These are phyloP conservation scores for Calocybe gangraenosa DNA, from an alignment of 768 basidiomycete species.

Conservation along the genomic window DNA sequence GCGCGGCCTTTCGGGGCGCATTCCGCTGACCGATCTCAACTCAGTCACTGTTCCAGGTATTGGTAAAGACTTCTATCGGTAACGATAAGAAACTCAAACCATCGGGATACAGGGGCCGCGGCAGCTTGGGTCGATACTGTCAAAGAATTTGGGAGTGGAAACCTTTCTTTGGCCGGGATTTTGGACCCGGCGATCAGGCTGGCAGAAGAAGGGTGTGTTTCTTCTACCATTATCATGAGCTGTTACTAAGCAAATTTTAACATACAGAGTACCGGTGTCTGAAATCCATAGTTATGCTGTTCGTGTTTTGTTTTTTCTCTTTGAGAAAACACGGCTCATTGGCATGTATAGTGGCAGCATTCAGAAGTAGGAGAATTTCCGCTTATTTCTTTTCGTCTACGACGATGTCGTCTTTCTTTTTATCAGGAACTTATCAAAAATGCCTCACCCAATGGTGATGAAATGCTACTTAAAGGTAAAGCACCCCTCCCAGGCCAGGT, in stretches of 20 bases:
- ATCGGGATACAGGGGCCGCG: conserved; percentile 61
- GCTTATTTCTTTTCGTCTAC: too few relatives aligned
- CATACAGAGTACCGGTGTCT: conserved; percentile 76
- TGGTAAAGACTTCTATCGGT: conserved; percentile 8
- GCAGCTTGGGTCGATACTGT: conserved; percentile 94
- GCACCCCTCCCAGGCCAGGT: conserved; percentile 86
- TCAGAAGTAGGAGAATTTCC: conserved; percentile 45
- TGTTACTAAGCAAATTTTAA: background rate
- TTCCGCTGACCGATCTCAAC: conserved; percentile 81
- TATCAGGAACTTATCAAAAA: conserved; percentile 65
- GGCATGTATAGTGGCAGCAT: conserved; percentile 41
- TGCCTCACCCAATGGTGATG: conserved; percentile 80
- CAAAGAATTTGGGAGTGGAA: conserved; percentile 76
- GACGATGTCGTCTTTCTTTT: background rate
- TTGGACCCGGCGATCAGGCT: conserved; percentile 87
- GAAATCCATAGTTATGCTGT: conserved; percentile 70
- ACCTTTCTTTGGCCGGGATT: conserved; percentile 57
- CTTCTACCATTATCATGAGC: background rate
- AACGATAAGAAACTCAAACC: background rate
- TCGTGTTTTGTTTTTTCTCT: conserved; percentile 17
- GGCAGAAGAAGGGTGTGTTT: conserved; percentile 80
- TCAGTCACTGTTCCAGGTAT: conserved; percentile 91
- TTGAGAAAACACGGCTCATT: conserved; percentile 4
- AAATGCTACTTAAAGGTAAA: conserved; percentile 83
- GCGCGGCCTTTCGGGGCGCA: conserved; percentile 67